phyloP scores from a whole-genome alignment of 768 basidiomycete species.

The Amyloporia xantha region DNA sequence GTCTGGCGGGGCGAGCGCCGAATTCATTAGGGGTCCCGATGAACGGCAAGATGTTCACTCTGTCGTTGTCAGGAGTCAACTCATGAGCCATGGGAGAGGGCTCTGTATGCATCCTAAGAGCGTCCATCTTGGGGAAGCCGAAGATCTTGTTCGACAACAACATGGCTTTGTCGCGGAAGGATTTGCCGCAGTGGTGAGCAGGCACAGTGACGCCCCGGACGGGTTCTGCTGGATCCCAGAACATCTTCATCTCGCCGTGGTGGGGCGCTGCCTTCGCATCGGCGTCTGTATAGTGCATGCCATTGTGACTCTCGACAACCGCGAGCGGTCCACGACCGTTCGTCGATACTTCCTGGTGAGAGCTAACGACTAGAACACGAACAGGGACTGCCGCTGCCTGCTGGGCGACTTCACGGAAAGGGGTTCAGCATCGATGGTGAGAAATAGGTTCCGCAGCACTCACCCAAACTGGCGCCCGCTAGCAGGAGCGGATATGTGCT shows the following conservation, averaged over 20 bases:
- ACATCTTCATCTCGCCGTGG: slow-evolving; percentile 7
- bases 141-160: slow-evolving; percentile 50
- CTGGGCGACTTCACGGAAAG: slow-evolving; percentile 2
- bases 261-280: not conserved
- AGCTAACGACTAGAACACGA: slow-evolving; percentile 35
- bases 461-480: slow-evolving; percentile 13
- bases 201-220: not conserved
- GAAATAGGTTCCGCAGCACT: not conserved
- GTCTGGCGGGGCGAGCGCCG: slow-evolving; percentile 5
- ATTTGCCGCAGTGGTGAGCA: slow-evolving; percentile 25
- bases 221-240: not conserved
- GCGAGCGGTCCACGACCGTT: slow-evolving; percentile 7
- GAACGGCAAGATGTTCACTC: slow-evolving; percentile 14
- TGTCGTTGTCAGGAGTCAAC: not conserved
- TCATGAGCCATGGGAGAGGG: not conserved
- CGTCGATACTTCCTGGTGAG: slow-evolving; percentile 24
- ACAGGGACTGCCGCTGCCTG: slow-evolving; percentile 34
- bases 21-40: slow-evolving; percentile 10
- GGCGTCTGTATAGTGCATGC: not conserved
- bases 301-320: not conserved
- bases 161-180: slow-evolving; percentile 42
- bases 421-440: not conserved
- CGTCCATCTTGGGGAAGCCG: slow-evolving; percentile 47
- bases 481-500: not conserved
- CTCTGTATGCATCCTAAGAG: slow-evolving; percentile 18